phyloP scores from a whole-genome alignment of 2,329 filamentous ascomycete species.

The Herpotrichia juniperi region DNA sequence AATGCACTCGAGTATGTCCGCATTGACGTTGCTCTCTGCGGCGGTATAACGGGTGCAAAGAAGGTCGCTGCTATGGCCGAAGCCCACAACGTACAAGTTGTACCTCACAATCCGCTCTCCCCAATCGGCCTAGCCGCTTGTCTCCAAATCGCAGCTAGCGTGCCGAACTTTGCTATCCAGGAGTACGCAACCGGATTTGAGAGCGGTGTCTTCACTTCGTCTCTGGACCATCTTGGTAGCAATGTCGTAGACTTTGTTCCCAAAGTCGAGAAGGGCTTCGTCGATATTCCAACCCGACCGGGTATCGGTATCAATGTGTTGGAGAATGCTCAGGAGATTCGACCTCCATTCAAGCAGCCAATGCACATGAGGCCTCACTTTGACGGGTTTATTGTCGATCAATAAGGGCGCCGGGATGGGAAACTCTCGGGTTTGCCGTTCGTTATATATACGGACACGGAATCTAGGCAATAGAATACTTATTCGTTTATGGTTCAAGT shows the following conservation, averaged over 20 bases:
- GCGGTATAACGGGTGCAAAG: slow-evolving; percentile 7
- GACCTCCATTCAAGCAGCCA: slow-evolving; percentile 1
- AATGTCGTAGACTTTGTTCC: slow-evolving; percentile 4
- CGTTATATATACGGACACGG: too few species aligned
- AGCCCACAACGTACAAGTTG: slow-evolving; percentile 6
- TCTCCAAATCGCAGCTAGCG: slow-evolving; percentile 3
- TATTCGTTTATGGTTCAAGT: too few species aligned
- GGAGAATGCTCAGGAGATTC: slow-evolving; percentile 1
- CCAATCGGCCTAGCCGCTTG: slow-evolving; percentile 6
- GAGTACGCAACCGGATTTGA: slow-evolving; percentile 5
- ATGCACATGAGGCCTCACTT: slow-evolving; percentile 5
- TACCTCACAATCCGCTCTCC: slow-evolving; percentile 7
- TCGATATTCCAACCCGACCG: slow-evolving; percentile 3
- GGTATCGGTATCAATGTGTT: slow-evolving; percentile 2
- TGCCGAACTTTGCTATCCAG: slow-evolving; percentile 7
- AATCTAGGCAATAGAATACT: too few species aligned
- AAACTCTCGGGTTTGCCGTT: too few species aligned
- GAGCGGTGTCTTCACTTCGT: slow-evolving; percentile 1
- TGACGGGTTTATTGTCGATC: slow-evolving; percentile 5
- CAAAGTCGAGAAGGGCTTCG: slow-evolving; percentile 2
- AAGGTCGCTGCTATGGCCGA: slow-evolving; percentile 9
- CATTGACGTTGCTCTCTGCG: slow-evolving; percentile 6
- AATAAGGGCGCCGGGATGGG: too few species aligned
- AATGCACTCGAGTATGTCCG: slow-evolving; percentile 7
- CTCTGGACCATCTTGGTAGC: slow-evolving; percentile 1